A percentile compares a stretch with the other conserved stretches of the same genome.
These are phyloP conservation scores for Fusarium brachygibbosum DNA, from an alignment of 2,329 filamentous ascomycete species.

Conservation along the genomic window DNA sequence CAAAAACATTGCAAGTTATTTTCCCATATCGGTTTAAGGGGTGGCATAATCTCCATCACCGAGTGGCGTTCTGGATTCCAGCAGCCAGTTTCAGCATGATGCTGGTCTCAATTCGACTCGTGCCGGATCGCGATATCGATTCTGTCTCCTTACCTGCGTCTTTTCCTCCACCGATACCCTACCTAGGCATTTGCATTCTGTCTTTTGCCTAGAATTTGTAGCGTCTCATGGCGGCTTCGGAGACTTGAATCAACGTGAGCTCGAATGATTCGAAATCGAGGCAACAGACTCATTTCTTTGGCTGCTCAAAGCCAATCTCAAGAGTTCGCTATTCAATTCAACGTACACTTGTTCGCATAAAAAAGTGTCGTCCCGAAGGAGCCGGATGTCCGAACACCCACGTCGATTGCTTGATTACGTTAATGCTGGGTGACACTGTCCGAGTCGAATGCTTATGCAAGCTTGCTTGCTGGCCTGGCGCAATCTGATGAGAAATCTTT, in stretches of 20 bases:
- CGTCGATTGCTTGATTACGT: background rate
- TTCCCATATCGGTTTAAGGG: background rate
- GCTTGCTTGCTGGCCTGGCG: conserved; percentile 21
- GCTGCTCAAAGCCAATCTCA: conserved; percentile 14
- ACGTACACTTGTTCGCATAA: background rate
- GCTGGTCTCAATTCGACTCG: conserved; percentile 21
- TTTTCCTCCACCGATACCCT: conserved; percentile 41
- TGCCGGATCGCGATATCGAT: conserved; percentile 38
- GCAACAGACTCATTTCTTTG: background rate
- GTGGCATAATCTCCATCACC: background rate
- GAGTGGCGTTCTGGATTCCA: background rate
- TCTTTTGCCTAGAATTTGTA: conserved; percentile 26
- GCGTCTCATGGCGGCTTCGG: conserved; percentile 43
- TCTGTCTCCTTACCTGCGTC: conserved; percentile 22
- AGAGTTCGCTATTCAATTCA: conserved; percentile 14
- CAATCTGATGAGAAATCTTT: background rate
- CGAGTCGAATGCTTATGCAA: background rate
- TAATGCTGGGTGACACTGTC: background rate
- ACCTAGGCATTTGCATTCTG: conserved; percentile 11
- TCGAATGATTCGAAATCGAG: conserved; percentile 8
- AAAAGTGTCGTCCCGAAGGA: background rate
- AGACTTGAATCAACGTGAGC: conserved; percentile 16
- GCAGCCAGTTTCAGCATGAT: conserved; percentile 11
- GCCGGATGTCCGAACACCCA: background rate
- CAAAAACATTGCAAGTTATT: background rate